These are phyloP conservation scores for Mycosphaerella sp. DNA, from an alignment of 2,329 filamentous ascomycete genomes.

Conservation along the genomic window DNA sequence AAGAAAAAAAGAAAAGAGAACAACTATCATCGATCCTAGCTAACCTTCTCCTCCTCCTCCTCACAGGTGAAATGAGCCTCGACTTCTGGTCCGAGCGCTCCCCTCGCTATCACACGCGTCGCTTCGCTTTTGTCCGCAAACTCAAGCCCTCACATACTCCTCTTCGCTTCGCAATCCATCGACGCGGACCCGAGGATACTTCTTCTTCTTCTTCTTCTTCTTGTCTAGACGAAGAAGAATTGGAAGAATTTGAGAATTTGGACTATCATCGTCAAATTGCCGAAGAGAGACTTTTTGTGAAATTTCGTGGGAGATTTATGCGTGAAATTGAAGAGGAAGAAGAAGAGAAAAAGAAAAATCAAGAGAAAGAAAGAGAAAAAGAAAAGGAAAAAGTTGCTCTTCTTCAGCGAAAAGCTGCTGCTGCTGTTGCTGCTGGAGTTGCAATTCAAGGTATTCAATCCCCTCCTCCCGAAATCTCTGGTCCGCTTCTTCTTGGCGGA, in stretches of 20 bases:
- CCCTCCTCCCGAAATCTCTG: too few relatives aligned
- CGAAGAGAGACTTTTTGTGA: slow-evolving; percentile 12
- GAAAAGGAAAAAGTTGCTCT: too few relatives aligned
- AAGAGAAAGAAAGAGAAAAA: background rate
- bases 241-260: slow-evolving; percentile 35
- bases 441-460: too few relatives aligned
- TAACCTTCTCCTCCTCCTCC: background rate
- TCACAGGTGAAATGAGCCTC: slow-evolving; percentile 38
- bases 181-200: slow-evolving; percentile 22
- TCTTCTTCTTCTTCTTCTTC: background rate
- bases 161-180: slow-evolving; percentile 37
- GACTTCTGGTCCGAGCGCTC: slow-evolving; percentile 40
- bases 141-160: slow-evolving; percentile 36
- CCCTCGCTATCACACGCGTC: slow-evolving; percentile 36
- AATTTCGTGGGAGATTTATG: background rate
- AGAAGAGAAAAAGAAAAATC: background rate
- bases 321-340: too few relatives aligned
- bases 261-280: slow-evolving; percentile 19
- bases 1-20: background rate
- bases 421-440: too few relatives aligned
- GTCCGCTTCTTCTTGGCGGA: background rate
- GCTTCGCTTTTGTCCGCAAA: slow-evolving; percentile 40
- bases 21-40: background rate
- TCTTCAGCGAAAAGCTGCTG: too few relatives aligned
- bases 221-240: slow-evolving; percentile 35